Evolutionary conservation across 495 filamentous ascomycete genomes (phyloP).

Genomic region (Parmelia sp.): DNA sequence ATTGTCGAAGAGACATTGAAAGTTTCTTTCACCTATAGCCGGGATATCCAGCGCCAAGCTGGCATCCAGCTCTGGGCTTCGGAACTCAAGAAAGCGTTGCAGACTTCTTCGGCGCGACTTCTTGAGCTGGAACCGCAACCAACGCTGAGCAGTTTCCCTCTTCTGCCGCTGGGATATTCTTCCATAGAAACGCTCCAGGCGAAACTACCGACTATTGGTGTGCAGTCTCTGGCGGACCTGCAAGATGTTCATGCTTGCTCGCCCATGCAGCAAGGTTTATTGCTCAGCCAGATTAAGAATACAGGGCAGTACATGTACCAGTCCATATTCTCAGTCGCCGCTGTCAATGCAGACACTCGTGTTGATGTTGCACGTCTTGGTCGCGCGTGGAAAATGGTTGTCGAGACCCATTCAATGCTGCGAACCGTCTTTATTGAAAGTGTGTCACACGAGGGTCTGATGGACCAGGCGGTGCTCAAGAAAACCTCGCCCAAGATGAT

Average conservation of each 20-base stretch:
- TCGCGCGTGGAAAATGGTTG: conserved; percentile 43
- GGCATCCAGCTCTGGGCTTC: conserved; percentile 32
- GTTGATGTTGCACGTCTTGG: conserved; percentile 16
- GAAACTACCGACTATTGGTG: conserved; percentile 16
- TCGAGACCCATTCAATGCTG: conserved; percentile 41
- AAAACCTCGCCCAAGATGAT: conserved; percentile 18
- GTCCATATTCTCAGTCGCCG: conserved; percentile 20
- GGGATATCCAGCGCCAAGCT: conserved; percentile 30
- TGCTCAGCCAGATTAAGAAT: conserved; percentile 41
- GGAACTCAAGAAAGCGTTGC: conserved; percentile 26
- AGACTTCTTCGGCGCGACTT: conserved; percentile 9
- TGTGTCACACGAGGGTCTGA: conserved; percentile 30
- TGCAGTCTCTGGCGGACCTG: conserved; percentile 26
- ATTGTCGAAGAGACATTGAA: conserved; percentile 23
- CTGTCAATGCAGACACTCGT: background rate
- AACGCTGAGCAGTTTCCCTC: conserved; percentile 30
- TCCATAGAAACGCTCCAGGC: conserved; percentile 23
- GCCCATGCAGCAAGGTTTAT: conserved; percentile 41
- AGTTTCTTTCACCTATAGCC: conserved; percentile 31
- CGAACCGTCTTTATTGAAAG: conserved; percentile 44
- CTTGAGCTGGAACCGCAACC: conserved; percentile 20
- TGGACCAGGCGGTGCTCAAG: conserved; percentile 42
- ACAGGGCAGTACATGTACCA: conserved; percentile 30
- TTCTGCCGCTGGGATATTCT: conserved; percentile 31
- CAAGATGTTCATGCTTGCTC: conserved; percentile 42